These are phyloP conservation scores for Tolypocladium amazonense DNA, from an alignment of 2,329 filamentous ascomycete genomes.

Conservation along the genomic window DNA sequence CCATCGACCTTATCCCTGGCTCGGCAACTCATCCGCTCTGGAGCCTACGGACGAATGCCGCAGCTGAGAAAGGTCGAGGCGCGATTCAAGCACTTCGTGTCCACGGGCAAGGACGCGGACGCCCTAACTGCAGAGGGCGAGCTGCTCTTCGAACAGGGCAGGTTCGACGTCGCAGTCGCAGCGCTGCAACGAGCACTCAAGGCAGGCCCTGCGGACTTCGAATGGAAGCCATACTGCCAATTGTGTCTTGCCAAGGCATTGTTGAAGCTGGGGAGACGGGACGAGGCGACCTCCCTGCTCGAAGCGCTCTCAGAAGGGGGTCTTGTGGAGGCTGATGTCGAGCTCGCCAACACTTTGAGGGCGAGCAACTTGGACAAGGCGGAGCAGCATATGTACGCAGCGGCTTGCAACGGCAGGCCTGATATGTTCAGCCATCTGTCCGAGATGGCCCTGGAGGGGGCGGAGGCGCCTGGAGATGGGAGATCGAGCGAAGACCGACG, in stretches of 20 bases:
- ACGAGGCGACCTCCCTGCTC: slow-evolving; percentile 14
- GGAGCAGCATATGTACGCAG: slow-evolving; percentile 14
- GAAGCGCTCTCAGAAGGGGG: slow-evolving; percentile 10
- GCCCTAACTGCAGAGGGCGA: slow-evolving; percentile 24
- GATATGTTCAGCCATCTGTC: slow-evolving; percentile 17
- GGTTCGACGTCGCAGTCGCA: slow-evolving; percentile 11
- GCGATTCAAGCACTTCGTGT: slow-evolving; percentile 19
- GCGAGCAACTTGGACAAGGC: slow-evolving; percentile 11
- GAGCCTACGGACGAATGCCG: slow-evolving; percentile 9
- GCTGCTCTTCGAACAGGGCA: slow-evolving; percentile 12
- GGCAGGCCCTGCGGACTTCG: slow-evolving; percentile 9
- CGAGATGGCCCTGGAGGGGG: slow-evolving; percentile 16
- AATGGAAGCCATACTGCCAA: slow-evolving; percentile 15
- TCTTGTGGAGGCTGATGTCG: slow-evolving; percentile 13
- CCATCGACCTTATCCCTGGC: slow-evolving; percentile 19
- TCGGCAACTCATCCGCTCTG: slow-evolving; percentile 9
- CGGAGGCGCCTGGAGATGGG: slow-evolving; percentile 5
- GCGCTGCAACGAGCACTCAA: slow-evolving; percentile 14
- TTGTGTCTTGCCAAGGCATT: slow-evolving; percentile 14
- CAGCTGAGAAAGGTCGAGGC: slow-evolving; percentile 11
- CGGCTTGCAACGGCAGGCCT: slow-evolving; percentile 13
- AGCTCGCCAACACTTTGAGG: slow-evolving; percentile 15
- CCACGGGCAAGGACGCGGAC: slow-evolving; percentile 19
- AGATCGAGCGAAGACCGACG: slow-evolving; percentile 9
- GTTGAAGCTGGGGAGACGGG: slow-evolving; percentile 8